These are phyloP conservation scores for Amphicarpaea edgeworthii DNA, from an alignment of 306 rosid species.

Conservation along the genomic window DNA sequence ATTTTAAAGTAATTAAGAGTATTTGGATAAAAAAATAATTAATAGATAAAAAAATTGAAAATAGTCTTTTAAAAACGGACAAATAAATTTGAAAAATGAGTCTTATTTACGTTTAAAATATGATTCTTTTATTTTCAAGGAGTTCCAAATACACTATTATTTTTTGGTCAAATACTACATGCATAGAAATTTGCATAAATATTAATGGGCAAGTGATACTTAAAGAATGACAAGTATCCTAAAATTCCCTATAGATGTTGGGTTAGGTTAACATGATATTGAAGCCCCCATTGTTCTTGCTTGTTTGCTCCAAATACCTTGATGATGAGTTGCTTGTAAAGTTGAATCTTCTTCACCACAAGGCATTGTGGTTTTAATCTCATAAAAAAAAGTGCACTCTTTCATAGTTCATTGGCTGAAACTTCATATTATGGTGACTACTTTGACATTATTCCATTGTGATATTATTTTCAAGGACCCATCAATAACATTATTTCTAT, in stretches of 20 bases:
- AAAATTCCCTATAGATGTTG: conserved; percentile 21
- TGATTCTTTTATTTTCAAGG: no score
- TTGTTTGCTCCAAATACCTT: conserved; percentile 41
- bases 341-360: conserved; percentile 12
- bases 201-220: neutral
- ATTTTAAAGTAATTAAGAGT: no score
- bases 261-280: conserved; percentile 43
- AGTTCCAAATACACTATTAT: no score
- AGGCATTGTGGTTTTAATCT: conserved; percentile 3
- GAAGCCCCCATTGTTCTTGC: conserved; percentile 14
- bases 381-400: neutral
- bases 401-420: conserved; percentile 30
- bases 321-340: conserved; percentile 36
- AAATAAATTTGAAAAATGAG: no score
- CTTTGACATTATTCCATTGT: conserved; percentile 38
- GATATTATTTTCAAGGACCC: conserved; percentile 35
- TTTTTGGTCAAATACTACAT: conserved; percentile 19
- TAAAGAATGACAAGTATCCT: neutral
- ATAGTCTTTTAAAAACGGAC: no score
- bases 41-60: no score
- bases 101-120: no score
- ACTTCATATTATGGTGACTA: conserved; percentile 36
- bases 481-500: conserved; percentile 26
- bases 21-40: no score
- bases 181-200: conserved; percentile 9